Base-by-base conservation (phyloP, 805 yeast genomes). In the Metschnikowia orientalis region DNA sequence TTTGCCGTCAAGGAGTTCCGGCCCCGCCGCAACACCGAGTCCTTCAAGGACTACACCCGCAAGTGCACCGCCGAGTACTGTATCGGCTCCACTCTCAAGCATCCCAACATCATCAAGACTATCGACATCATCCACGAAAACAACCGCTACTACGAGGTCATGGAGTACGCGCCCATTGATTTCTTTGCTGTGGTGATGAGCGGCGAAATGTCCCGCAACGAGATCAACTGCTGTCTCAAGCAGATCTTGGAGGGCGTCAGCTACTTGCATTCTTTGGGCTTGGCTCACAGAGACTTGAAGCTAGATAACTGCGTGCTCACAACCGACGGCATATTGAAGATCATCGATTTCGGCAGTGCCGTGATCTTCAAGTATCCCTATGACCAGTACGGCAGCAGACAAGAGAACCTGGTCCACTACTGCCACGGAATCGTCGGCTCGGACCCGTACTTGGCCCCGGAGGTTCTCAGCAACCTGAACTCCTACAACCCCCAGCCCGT, bases 121-220 rank as follows among this genome's bases (percentile, higher is more conserved):
- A 64, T 83, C 46, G 94, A 84, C 59, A 85, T 61, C 63, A 78
- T 85, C 33, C 76, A 75, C 42, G 81, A 50, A 75, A 87, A 56
- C 48, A 77, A 74, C 45, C 79, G 83, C 71, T 82, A 43, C 80
- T 80, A 63, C 33, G 95, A 90, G 58, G 87, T 92, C 34, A 88
- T 92, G 97, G 98, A 92, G 61, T 90, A 80, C 56, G 85, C 95
- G 48, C 86, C 95, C 6, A 72, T 77, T 25, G 95, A 84, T 61
- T 82, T 84, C 56, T 84, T 84, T 53, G 87, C 88, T 0, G 87
- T 84, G 26, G 94, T 84, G 10, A 84, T 84, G 94, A 79, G 87
- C 4, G 89, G 88, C 15, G 72, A 77, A 48, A 81, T 84, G 89
- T 69, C 83, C 5, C 69, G 92, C 50, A 79, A 79, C 34, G 94